Evolutionary conservation across 2,329 filamentous ascomycete genomes (phyloP).

Genomic region (Ascochyta lentis): DNA sequence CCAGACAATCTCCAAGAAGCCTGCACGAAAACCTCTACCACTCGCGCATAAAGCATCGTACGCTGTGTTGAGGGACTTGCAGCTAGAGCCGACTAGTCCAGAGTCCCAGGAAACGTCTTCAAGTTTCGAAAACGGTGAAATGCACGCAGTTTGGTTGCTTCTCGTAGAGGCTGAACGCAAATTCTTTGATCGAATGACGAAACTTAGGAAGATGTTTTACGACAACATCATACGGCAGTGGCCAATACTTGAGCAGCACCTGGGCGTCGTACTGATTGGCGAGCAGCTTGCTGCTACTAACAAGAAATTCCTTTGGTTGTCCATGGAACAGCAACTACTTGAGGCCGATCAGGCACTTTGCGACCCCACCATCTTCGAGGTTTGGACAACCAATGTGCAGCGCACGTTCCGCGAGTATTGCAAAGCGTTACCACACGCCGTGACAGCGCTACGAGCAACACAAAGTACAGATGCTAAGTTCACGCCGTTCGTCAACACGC

Average conservation of each 20-base stretch:
- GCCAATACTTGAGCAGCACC: constrained; percentile 35
- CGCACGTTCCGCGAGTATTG: constrained; percentile 34
- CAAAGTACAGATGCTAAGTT: constrained; percentile 33
- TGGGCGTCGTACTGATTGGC: constrained; percentile 28
- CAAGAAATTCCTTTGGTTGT: constrained; percentile 27
- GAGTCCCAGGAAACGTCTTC: background rate
- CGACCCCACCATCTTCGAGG: constrained; percentile 30
- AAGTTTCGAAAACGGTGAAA: constrained; percentile 22
- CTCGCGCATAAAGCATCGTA: constrained; percentile 21
- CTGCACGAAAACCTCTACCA: constrained; percentile 21
- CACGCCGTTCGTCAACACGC: constrained; percentile 31
- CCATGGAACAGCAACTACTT: constrained; percentile 27
- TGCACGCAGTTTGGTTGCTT: constrained; percentile 32
- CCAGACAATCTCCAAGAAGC: constrained; percentile 3
- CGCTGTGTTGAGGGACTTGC: constrained; percentile 9
- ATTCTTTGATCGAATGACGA: constrained; percentile 34
- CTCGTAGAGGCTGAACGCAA: constrained; percentile 32
- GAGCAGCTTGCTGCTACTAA: constrained; percentile 29
- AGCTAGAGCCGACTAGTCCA: background rate
- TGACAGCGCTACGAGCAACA: constrained; percentile 32
- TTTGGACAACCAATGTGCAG: constrained; percentile 29
- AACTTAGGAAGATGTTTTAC: constrained; percentile 37
- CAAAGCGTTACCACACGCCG: constrained; percentile 32
- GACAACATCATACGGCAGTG: constrained; percentile 34
- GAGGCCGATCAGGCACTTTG: constrained; percentile 21